Evolutionary conservation across 768 basidiomycete genomes (phyloP).

Genomic region (Lactifluus rugatus): DNA sequence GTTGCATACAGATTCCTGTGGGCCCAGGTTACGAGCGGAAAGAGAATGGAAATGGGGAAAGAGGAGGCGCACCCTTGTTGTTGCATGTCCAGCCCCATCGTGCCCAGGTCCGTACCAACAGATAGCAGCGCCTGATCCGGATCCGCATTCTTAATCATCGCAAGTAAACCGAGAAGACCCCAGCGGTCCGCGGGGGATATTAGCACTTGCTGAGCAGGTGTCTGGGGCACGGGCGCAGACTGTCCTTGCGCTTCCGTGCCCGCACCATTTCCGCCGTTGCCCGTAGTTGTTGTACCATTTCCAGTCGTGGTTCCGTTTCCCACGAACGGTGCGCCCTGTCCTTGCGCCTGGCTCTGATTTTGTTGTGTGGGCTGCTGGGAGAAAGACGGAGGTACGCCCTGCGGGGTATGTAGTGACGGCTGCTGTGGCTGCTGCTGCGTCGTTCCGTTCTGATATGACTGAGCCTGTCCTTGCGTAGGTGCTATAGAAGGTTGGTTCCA

Average conservation of each 20-base stretch:
- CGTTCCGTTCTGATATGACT: conserved; percentile 37
- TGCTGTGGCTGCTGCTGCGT: conserved; percentile 29
- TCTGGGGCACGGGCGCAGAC: conserved; percentile 29
- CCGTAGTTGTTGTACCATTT: conserved; percentile 6
- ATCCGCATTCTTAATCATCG: conserved; percentile 77
- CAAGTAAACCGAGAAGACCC: conserved; percentile 53
- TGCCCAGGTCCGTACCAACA: conserved; percentile 81
- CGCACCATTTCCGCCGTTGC: conserved; percentile 20
- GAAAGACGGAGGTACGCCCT: conserved; percentile 34
- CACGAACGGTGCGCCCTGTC: conserved; percentile 9
- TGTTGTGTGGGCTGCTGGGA: conserved; percentile 30
- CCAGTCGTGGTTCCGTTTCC: conserved; percentile 19
- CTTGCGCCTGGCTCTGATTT: conserved; percentile 17
- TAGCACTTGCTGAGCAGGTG: conserved; percentile 21
- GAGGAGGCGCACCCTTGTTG: conserved; percentile 56
- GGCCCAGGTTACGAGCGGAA: neutral
- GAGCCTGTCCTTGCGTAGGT: conserved; percentile 26
- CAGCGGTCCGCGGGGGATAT: conserved; percentile 21
- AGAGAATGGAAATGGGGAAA: no score
- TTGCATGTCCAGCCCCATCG: conserved; percentile 81
- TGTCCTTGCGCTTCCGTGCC: conserved; percentile 16
- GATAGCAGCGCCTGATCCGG: conserved; percentile 68
- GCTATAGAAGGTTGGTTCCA: conserved; percentile 54
- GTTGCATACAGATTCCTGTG: conserved; percentile 71
- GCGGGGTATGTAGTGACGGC: conserved; percentile 47